Evolutionary conservation across 805 yeast genomes (phyloP).

Genomic region (Wickerhamiella australiensis): DNA sequence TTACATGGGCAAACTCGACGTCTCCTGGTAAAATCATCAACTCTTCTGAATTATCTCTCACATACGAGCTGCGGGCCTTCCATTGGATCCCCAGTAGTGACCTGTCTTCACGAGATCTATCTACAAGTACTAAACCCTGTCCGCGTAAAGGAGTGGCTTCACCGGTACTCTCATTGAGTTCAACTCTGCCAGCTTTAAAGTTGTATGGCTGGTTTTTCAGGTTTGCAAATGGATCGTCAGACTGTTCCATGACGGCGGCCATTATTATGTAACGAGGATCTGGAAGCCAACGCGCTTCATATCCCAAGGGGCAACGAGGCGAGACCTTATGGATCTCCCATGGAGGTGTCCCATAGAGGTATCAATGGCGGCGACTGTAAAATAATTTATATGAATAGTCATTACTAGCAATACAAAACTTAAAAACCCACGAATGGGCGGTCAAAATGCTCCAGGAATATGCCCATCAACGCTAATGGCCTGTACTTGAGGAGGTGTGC

Average conservation of each 20-base stretch:
- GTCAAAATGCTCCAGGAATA: slow-evolving; percentile 18
- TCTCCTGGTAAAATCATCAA: slow-evolving; percentile 75
- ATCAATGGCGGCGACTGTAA: too few relatives aligned
- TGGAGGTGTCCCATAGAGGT: too few relatives aligned
- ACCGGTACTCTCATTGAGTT: slow-evolving; percentile 45
- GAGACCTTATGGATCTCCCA: too few relatives aligned
- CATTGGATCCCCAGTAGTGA: slow-evolving; percentile 59
- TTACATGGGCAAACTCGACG: slow-evolving; percentile 60
- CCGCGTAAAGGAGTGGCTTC: slow-evolving; percentile 57
- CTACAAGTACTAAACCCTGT: slow-evolving; percentile 53
- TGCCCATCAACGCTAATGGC: slow-evolving; percentile 20
- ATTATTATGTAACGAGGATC: not conserved
- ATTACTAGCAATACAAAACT: too few relatives aligned
- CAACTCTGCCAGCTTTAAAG: slow-evolving; percentile 75
- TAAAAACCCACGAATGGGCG: not conserved
- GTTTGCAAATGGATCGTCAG: not conserved
- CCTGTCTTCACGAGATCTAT: slow-evolving; percentile 56
- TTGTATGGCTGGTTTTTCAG: slow-evolving; percentile 12
- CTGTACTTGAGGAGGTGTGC: slow-evolving; percentile 21
- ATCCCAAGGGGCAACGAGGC: too few relatives aligned
- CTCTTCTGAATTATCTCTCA: slow-evolving; percentile 29
- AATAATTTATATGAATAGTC: too few relatives aligned
- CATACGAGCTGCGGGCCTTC: slow-evolving; percentile 46
- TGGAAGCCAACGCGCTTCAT: too few relatives aligned
- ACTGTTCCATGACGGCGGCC: slow-evolving; percentile 1